phyloP scores from a whole-genome alignment of 805 yeast species.

The Barnettozyma wickerhamii region DNA sequence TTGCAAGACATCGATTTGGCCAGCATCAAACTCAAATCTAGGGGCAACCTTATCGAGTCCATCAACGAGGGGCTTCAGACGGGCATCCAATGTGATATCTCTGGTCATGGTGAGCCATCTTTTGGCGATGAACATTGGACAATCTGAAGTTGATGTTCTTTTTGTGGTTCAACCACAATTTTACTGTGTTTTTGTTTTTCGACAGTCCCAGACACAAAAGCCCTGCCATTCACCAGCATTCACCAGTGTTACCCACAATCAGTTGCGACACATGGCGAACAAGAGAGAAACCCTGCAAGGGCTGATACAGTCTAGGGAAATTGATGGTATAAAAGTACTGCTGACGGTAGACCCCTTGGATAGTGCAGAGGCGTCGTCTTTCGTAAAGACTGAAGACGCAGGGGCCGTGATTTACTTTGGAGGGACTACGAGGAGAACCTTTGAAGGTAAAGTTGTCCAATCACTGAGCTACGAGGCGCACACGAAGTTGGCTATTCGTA shows the following conservation, averaged over 20 bases:
- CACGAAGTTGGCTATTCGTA: constrained; percentile 34
- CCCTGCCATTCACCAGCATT: too few relatives aligned
- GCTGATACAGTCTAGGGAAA: too few relatives aligned
- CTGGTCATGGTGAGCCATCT: constrained; percentile 2
- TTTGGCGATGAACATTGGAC: too few relatives aligned
- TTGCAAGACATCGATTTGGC: constrained; percentile 55
- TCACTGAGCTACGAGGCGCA: constrained; percentile 45
- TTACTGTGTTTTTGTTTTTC: neutral
- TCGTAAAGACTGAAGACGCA: constrained; percentile 38
- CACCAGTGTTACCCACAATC: too few relatives aligned
- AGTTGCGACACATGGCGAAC: too few relatives aligned
- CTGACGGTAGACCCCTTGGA: constrained; percentile 23
- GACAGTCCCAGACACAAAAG: too few relatives aligned
- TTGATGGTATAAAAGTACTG: constrained; percentile 17
- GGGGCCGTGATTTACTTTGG: constrained; percentile 49
- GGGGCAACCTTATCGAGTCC: constrained; percentile 66
- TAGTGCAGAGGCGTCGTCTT: constrained; percentile 26
- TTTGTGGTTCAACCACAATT: neutral
- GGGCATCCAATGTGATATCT: constrained; percentile 35
- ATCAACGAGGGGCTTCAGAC: constrained; percentile 37
- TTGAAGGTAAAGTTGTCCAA: constrained; percentile 37
- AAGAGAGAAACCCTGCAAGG: too few relatives aligned
- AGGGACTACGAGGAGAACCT: constrained; percentile 45
- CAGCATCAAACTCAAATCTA: constrained; percentile 52
- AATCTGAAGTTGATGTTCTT: too few relatives aligned